These are phyloP conservation scores for Mucor velutinosus DNA, from an alignment of 371 early-diverging fungal genomes.

Conservation along the genomic window DNA sequence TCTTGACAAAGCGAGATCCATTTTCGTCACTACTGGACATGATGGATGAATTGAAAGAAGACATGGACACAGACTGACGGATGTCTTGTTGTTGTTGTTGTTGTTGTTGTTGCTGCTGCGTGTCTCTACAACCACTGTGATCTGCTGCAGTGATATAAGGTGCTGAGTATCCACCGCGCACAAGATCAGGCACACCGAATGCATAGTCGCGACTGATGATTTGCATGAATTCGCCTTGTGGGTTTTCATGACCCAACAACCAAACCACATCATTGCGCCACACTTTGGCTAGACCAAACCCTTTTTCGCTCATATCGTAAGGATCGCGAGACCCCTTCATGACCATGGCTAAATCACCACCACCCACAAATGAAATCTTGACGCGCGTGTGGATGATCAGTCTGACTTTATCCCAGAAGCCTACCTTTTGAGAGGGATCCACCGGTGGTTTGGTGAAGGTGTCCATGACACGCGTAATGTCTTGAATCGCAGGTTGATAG, in stretches of 20 bases:
- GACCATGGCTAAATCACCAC: conserved; percentile 46
- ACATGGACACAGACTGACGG: conserved; percentile 8
- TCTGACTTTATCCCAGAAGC: conserved; percentile 78
- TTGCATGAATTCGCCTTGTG: conserved; percentile 39
- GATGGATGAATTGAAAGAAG: conserved; percentile 15
- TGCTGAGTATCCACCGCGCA: conserved; percentile 14
- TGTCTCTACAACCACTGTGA: neutral
- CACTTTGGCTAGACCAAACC: conserved; percentile 36
- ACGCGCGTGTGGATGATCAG: conserved; percentile 58
- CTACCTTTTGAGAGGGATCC: conserved; percentile 62
- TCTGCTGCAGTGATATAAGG: neutral
- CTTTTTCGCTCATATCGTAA: conserved; percentile 22
- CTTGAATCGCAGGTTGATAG: conserved; percentile 59
- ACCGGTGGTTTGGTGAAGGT: conserved; percentile 51
- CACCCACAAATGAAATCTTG: conserved; percentile 43
- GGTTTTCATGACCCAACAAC: conserved; percentile 32
- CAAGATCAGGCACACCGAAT: conserved; percentile 40
- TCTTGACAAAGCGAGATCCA: conserved; percentile 32
- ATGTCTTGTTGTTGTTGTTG: neutral
- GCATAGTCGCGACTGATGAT: conserved; percentile 35
- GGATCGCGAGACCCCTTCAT: conserved; percentile 38
- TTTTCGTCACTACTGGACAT: neutral
- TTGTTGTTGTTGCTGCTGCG: neutral
- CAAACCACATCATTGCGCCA: conserved; percentile 35
- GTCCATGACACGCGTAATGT: conserved; percentile 62